A percentile compares a stretch with the other conserved stretches of the same genome.
Conservation (phyloP, 441 rosid genomes). For the Populus trichocarpa region DNA sequence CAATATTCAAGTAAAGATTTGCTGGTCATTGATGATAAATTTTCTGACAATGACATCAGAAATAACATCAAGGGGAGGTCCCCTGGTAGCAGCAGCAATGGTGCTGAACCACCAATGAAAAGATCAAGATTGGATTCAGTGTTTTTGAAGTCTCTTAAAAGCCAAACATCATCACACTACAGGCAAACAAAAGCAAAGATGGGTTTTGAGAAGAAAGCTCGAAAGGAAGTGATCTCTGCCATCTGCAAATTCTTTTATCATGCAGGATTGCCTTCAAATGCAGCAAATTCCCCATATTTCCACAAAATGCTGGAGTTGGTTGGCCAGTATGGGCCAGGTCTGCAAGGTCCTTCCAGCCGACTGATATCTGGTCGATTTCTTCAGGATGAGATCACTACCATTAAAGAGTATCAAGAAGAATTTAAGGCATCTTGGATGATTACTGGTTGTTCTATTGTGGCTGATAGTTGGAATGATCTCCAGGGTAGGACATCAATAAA, state of each 20-base stretch:
- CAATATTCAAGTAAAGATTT: constrained; percentile 40
- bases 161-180: constrained; percentile 33
- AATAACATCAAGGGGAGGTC: constrained; percentile 38
- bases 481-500: constrained; percentile 66
- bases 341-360: constrained; percentile 61
- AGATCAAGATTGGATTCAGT: constrained; percentile 68
- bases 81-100: constrained; percentile 36
- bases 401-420: constrained; percentile 58
- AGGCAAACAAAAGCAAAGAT: constrained; percentile 36
- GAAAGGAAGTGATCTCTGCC: constrained; percentile 74
- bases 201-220: constrained; percentile 45
- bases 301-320: constrained; percentile 83
- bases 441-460: constrained; percentile 83
- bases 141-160: constrained; percentile 46
- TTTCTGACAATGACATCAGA: constrained; percentile 46
- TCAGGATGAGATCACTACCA: constrained; percentile 64
- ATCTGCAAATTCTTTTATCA: constrained; percentile 87
- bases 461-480: constrained; percentile 78
- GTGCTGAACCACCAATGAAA: constrained; percentile 52
- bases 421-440: constrained; percentile 68
- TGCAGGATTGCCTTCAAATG: constrained; percentile 74
- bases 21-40: constrained; percentile 45
- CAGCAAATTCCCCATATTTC: constrained; percentile 79
- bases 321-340: constrained; percentile 70
- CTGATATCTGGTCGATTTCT: constrained; percentile 65